A percentile compares a stretch with the other conserved stretches of the same genome.
Evolutionary conservation across 306 rosid genomes (phyloP).

Genomic region (Acacia melanoxylon): DNA sequence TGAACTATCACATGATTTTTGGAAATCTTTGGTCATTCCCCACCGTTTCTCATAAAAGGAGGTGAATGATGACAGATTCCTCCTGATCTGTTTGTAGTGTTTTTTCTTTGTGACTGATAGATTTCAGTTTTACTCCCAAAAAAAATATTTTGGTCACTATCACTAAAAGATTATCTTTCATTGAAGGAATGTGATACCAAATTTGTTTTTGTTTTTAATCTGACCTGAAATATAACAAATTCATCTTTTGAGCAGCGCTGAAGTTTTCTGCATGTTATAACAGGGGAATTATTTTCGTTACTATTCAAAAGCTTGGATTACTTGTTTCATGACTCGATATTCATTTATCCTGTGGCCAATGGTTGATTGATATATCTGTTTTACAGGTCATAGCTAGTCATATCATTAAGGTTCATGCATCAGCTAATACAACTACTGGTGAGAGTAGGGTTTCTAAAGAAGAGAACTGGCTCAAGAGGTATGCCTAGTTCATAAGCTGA

Average conservation of each 20-base stretch:
- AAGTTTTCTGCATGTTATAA: neutral
- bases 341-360: conserved; percentile 18
- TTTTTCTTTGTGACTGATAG: neutral
- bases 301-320: conserved; percentile 16
- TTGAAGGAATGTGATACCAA: neutral
- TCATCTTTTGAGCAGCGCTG: neutral
- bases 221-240: neutral
- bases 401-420: conserved; percentile 84
- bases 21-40: neutral
- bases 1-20: neutral
- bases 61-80: neutral
- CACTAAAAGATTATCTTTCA: neutral
- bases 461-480: conserved; percentile 98
- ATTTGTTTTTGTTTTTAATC: conserved; percentile 3
- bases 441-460: conserved; percentile 65
- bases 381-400: conserved; percentile 90
- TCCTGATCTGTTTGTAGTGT: neutral
- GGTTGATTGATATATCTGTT: conserved; percentile 33
- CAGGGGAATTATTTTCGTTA: conserved; percentile 2
- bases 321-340: conserved; percentile 19
- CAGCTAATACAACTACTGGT: conserved; percentile 60
- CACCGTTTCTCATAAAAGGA: neutral
- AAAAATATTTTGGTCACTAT: neutral
- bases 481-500: conserved; percentile 10
- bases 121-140: neutral